Percentiles rank a stretch among this genome's conserved stretches.
phyloP scores from a whole-genome alignment of 1,284 basidiomycete genomes.

The Xanthoconium separans region DNA sequence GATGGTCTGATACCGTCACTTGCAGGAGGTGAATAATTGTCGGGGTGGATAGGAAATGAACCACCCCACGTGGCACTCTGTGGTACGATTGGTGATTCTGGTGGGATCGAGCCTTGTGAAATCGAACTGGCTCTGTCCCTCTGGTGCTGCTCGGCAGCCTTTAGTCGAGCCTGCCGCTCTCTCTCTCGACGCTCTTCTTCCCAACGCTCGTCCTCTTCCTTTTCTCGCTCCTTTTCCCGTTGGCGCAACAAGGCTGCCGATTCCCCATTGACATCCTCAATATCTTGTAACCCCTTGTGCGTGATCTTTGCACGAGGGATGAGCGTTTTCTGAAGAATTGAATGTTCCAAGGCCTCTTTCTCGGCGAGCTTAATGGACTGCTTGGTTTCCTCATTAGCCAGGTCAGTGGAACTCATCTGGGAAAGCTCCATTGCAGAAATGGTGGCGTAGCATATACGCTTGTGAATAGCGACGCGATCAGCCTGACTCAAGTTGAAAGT shows the following conservation, averaged over 20 bases:
- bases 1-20: constrained; percentile 31
- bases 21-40: constrained; percentile 26
- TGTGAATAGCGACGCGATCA: constrained; percentile 73
- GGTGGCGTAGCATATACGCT: constrained; percentile 64
- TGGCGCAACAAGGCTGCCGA: constrained; percentile 51
- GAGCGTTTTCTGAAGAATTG: constrained; percentile 70
- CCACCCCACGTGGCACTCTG: constrained; percentile 54
- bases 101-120: constrained; percentile 50
- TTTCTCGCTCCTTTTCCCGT: constrained; percentile 49
- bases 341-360: constrained; percentile 77
- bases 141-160: constrained; percentile 43
- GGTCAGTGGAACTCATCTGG: constrained; percentile 80
- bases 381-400: constrained; percentile 81
- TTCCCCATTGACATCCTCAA: constrained; percentile 72
- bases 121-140: constrained; percentile 46
- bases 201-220: constrained; percentile 58
- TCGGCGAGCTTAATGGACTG: constrained; percentile 77
- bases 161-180: constrained; percentile 58
- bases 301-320: constrained; percentile 84
- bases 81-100: constrained; percentile 58
- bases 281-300: constrained; percentile 85
- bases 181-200: constrained; percentile 54
- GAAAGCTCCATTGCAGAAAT: constrained; percentile 72
- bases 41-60: constrained; percentile 43
- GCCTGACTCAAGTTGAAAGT: constrained; percentile 76